phyloP scores from a whole-genome alignment of 306 rosid genomes.

The Vigna angularis region DNA sequence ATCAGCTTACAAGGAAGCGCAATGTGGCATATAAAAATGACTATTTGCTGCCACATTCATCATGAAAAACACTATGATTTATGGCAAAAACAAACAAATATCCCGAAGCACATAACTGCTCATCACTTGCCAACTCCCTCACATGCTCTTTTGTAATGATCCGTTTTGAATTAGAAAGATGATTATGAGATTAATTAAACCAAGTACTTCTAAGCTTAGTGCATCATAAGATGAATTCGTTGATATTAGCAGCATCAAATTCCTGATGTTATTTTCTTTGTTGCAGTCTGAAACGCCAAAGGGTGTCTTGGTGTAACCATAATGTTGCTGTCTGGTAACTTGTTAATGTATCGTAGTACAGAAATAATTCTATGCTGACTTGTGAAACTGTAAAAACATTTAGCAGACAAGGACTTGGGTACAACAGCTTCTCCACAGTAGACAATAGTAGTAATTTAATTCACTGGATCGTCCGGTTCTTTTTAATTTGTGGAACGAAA shows the following conservation, averaged over 20 bases:
- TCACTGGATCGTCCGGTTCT: not conserved
- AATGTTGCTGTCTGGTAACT: not conserved
- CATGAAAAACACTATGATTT: not conserved
- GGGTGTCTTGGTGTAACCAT: not conserved
- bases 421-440: not conserved
- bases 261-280: conserved; percentile 18
- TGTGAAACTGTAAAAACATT: not conserved
- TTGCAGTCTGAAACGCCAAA: not conserved
- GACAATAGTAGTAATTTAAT: not conserved
- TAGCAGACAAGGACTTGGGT: not conserved
- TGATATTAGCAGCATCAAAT: conserved; percentile 5
- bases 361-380: not conserved
- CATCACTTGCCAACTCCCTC: not conserved
- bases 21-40: conserved; percentile 17
- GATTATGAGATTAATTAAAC: not conserved
- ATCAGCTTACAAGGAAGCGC: not conserved
- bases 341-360: not conserved
- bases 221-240: not conserved
- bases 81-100: conserved; percentile 3
- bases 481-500: conserved; percentile 8
- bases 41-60: conserved; percentile 2
- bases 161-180: conserved; percentile 5
- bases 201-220: not conserved
- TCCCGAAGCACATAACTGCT: not conserved
- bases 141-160: conserved; percentile 5